These are phyloP conservation scores for Globisporangium mamillatum DNA, from an alignment of 352 stramenopile species.

Conservation along the genomic window DNA sequence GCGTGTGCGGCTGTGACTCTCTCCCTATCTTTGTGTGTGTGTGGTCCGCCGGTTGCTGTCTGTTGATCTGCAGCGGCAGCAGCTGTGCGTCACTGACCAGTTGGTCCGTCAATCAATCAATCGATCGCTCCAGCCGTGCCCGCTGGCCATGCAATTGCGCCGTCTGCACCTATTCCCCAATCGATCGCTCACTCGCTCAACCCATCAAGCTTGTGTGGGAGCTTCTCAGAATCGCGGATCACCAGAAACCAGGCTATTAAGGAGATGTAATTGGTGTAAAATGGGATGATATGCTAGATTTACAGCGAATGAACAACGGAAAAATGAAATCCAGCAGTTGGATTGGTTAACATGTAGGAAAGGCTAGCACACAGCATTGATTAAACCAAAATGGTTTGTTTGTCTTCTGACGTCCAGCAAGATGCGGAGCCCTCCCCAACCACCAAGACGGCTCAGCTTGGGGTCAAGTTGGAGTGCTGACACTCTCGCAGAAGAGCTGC, in stretches of 20 bases:
- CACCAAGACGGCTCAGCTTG: neutral
- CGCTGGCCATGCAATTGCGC: neutral
- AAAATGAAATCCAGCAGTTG: neutral
- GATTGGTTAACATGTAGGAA: neutral
- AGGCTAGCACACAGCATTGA: neutral
- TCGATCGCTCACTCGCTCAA: neutral
- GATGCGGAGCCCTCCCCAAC: neutral
- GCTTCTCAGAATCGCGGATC: neutral
- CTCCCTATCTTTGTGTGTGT: neutral
- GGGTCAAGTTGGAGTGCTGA: neutral
- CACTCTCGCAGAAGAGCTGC: neutral
- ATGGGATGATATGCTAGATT: neutral
- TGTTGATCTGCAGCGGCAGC: neutral
- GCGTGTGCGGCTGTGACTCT: neutral
- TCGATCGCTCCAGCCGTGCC: neutral
- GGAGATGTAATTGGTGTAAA: neutral
- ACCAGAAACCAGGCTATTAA: constrained; percentile 1
- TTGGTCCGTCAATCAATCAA: neutral
- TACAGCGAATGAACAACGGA: neutral
- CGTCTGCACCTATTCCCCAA: constrained; percentile 5
- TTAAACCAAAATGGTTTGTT: neutral
- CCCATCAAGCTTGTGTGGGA: neutral
- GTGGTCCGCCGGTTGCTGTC: neutral
- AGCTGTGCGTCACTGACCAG: neutral
- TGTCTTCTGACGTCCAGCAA: neutral